Evolutionary conservation across 805 yeast species (phyloP).

Genomic region (Saturnispora hagleri): DNA sequence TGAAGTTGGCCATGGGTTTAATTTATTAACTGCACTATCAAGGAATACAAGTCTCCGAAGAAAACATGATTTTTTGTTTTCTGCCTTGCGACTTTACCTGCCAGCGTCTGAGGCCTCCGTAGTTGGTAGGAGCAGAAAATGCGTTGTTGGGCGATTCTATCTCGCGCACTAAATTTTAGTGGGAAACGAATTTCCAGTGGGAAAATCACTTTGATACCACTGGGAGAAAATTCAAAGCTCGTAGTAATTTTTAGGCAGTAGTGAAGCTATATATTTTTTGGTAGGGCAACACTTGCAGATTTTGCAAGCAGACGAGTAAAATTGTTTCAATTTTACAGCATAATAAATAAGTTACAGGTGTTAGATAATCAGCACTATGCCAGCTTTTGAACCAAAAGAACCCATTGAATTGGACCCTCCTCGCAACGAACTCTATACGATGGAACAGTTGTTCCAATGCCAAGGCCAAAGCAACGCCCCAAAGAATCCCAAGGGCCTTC

Average conservation of each 20-base stretch:
- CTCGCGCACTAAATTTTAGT: neutral
- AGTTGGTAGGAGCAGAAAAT: neutral
- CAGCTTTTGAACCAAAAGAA: constrained; percentile 35
- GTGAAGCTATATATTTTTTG: too few species aligned
- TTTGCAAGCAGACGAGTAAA: neutral
- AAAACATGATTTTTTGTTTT: neutral
- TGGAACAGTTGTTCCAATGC: constrained; percentile 10
- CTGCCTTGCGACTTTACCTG: neutral
- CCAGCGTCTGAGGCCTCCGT: neutral
- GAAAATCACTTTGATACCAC: neutral
- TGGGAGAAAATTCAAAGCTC: neutral
- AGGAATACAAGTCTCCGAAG: neutral
- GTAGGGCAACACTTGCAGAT: neutral
- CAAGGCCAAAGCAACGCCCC: constrained; percentile 22
- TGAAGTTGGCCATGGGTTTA: constrained; percentile 24
- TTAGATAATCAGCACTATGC: neutral
- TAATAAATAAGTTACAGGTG: too few species aligned
- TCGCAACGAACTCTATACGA: constrained; percentile 33
- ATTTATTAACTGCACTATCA: neutral
- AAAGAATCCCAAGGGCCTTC: constrained; percentile 5
- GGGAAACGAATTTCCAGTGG: neutral
- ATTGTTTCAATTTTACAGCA: neutral
- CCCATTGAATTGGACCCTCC: constrained; percentile 47
- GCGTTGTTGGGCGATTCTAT: neutral
- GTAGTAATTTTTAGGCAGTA: neutral